Percentiles rank a stretch among this genome's conserved stretches.
Evolutionary conservation across 192 early-diverging fungal species (phyloP).

Genomic region (Coemansia sp.): DNA sequence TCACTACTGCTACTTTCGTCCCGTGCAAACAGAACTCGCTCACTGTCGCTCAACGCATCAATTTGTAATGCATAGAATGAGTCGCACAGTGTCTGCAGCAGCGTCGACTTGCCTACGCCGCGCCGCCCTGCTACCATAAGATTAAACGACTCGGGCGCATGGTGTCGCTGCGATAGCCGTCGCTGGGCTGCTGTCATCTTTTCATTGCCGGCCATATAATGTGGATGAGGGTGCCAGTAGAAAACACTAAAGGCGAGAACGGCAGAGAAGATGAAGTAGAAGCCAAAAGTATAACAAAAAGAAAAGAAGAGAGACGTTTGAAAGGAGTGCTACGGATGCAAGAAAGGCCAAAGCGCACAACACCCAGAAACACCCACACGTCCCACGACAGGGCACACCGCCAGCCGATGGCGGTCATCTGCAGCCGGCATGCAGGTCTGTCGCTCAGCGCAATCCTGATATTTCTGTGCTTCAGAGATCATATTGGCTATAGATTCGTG

Average conservation of each 20-base stretch:
- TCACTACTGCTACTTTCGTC: background rate
- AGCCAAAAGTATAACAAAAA: background rate
- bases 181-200: slow-evolving; percentile 19
- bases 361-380: background rate
- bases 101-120: slow-evolving; percentile 72
- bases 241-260: background rate
- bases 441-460: background rate
- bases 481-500: background rate
- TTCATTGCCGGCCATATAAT: background rate
- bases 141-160: slow-evolving; percentile 42
- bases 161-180: slow-evolving; percentile 25
- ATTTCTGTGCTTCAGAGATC: background rate
- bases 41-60: slow-evolving; percentile 26
- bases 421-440: background rate
- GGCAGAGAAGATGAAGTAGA: background rate
- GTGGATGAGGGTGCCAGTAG: background rate
- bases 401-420: background rate
- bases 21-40: slow-evolving; percentile 12
- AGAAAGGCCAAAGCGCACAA: background rate
- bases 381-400: background rate
- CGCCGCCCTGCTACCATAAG: slow-evolving; percentile 40
- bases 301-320: background rate
- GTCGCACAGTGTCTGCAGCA: slow-evolving; percentile 68
- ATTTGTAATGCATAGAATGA: slow-evolving; percentile 45
- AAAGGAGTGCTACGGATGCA: background rate